Evolutionary conservation across 768 basidiomycete genomes (phyloP).

Genomic region (Kwoniella bestiolae): DNA sequence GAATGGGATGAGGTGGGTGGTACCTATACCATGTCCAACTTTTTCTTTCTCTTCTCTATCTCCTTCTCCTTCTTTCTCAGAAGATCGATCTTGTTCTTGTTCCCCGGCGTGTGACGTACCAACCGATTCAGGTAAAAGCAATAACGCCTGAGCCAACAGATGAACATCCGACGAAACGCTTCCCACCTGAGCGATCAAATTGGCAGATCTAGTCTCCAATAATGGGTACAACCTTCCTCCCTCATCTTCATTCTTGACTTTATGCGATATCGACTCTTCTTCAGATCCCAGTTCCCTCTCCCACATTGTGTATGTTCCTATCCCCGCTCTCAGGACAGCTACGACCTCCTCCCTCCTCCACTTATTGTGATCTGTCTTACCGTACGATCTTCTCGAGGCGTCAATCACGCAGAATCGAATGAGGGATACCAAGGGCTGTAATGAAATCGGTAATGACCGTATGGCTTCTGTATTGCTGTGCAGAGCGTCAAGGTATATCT

Average conservation of each 20-base stretch:
- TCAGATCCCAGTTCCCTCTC: slow-evolving; percentile 14
- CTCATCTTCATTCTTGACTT: not conserved
- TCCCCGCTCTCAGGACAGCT: slow-evolving; percentile 36
- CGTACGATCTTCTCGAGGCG: slow-evolving; percentile 12
- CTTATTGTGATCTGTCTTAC: slow-evolving; percentile 8
- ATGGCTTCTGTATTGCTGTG: slow-evolving; percentile 32
- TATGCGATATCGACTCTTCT: not conserved
- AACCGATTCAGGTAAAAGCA: slow-evolving; percentile 34
- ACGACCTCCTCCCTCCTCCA: slow-evolving; percentile 37
- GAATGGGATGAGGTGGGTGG: slow-evolving; percentile 43
- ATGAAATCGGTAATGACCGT: slow-evolving; percentile 26
- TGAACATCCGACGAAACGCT: slow-evolving; percentile 36
- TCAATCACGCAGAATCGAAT: slow-evolving; percentile 37
- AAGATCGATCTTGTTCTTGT: not conserved
- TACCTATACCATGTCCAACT: no score
- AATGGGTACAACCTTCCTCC: slow-evolving; percentile 28
- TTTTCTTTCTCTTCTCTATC: slow-evolving; percentile 3
- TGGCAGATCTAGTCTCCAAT: slow-evolving; percentile 42
- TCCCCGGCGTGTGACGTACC: not conserved
- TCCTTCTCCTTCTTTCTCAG: not conserved
- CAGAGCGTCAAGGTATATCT: slow-evolving; percentile 32
- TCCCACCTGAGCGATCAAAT: slow-evolving; percentile 44
- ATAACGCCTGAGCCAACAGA: slow-evolving; percentile 49
- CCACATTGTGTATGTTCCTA: slow-evolving; percentile 32
- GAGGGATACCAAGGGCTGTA: slow-evolving; percentile 42